Evolutionary conservation across 805 yeast species (phyloP), one percentile per base, ranked within the genome.

Genomic region (Monosporozyma unispora): DNA sequence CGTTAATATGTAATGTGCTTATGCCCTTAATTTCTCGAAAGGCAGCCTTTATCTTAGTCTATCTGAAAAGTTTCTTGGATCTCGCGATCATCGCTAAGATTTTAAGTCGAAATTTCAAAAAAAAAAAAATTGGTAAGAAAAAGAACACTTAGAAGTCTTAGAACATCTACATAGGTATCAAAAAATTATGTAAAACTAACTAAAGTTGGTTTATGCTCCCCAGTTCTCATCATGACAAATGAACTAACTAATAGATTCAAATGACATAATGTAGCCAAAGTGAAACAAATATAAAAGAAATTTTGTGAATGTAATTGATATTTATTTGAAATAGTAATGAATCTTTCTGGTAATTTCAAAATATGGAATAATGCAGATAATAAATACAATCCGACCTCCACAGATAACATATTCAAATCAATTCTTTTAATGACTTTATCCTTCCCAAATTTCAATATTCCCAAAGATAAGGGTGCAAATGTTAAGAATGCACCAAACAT

Each of bases 401-500:
- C 55, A 0, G 79, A 54, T 18, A 88, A 69, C 75, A 80, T 84
- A 2, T 58, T 58, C 23, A 84, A 65, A 18, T 79, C 78, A 6
- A 81, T 70, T 45, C 93, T 67, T 9, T 60, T 58, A 23, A 65
- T 57, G 9, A 83, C 74, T 44, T 71, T 77, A 2, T 59, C 62
- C 16, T 57, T 50, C 0, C 91, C 93, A 54, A 70, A 78, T 12
- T 60, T 50, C 25, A 54, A 54, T 4, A 74, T 57, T 0, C 87
- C 86, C 7, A 68, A 70, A 0, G 9, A 86, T 73, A 1, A 95
- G 91, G 22, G 87, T 64, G 1, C 75, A 69, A 0, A 87, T 85
- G 3, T 84, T 76, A 27, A 82, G 68, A 0, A 93, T 93, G 65
- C 86, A 84, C 87, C 78, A 64, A 87, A 88, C 79, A 86, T 80